Percentiles rank a stretch among this genome's conserved stretches.
Evolutionary conservation across 2,329 filamentous ascomycete genomes (phyloP).

Genomic region (Hypocrella siamensis): DNA sequence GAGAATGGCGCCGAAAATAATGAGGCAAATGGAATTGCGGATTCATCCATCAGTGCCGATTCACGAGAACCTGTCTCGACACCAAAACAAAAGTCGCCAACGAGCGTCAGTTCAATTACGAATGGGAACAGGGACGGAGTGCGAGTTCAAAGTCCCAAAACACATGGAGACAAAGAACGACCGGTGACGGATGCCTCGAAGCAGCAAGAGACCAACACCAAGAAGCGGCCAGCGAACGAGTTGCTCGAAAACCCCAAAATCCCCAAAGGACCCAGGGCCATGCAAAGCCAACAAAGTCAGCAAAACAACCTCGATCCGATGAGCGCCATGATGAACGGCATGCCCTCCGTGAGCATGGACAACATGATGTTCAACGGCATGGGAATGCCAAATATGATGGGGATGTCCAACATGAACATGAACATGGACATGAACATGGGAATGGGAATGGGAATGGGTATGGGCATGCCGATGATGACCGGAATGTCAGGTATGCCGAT

Average conservation of each 20-base stretch:
- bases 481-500: constrained; percentile 12
- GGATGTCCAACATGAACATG: constrained; percentile 6
- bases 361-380: constrained; percentile 20
- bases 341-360: constrained; percentile 20
- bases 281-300: constrained; percentile 42
- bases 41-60: no score
- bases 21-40: not conserved
- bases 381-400: constrained; percentile 9
- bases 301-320: constrained; percentile 25
- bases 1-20: constrained; percentile 12
- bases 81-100: no score
- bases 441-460: not conserved
- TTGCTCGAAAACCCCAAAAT: constrained; percentile 47
- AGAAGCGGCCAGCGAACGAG: constrained; percentile 75
- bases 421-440: not conserved
- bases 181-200: constrained; percentile 12
- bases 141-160: no score
- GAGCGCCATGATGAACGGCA: constrained; percentile 32
- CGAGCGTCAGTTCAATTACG: no score
- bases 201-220: constrained; percentile 27
- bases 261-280: constrained; percentile 49
- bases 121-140: no score
- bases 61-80: no score
- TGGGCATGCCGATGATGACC: constrained; percentile 29
- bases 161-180: no score